Percentiles rank a stretch among this genome's conserved stretches.
Conservation (phyloP, 305 asterid genomes). For the Rubia occidens region DNA sequence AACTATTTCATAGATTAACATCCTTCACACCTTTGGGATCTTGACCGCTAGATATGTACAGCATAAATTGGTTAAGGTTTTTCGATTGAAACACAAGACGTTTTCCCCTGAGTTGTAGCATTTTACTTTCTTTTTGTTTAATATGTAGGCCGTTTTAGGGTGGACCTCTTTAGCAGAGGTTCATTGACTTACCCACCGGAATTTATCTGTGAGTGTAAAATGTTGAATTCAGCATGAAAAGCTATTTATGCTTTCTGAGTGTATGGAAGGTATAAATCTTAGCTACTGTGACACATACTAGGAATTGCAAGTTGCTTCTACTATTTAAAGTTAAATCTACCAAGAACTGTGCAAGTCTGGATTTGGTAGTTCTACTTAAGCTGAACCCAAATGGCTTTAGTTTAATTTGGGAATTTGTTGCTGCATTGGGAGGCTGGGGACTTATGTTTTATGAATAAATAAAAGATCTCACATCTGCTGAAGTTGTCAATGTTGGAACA, state of each 20-base stretch:
- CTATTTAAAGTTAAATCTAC: not conserved
- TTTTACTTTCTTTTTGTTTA: not conserved
- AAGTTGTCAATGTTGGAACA: not conserved
- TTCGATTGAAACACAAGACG: not conserved
- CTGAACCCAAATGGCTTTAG: not conserved
- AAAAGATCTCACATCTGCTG: not conserved
- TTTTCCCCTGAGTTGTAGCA: not conserved
- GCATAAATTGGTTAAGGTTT: not conserved
- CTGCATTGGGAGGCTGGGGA: not conserved
- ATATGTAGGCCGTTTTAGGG: not conserved
- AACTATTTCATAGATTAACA: not conserved
- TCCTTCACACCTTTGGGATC: conserved; percentile 4
- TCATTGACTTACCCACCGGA: not conserved
- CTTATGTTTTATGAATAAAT: not conserved
- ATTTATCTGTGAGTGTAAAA: not conserved
- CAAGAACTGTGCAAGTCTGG: not conserved
- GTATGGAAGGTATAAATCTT: not conserved
- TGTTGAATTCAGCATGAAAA: not conserved
- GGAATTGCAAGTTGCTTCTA: not conserved
- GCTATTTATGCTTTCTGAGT: not conserved
- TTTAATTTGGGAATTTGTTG: not conserved
- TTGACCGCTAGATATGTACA: not conserved
- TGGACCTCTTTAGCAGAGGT: not conserved
- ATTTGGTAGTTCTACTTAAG: not conserved
- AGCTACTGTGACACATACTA: not conserved